These are phyloP conservation scores for Actinidia polygama DNA, from an alignment of 179 eudicot genomes.

Conservation along the genomic window DNA sequence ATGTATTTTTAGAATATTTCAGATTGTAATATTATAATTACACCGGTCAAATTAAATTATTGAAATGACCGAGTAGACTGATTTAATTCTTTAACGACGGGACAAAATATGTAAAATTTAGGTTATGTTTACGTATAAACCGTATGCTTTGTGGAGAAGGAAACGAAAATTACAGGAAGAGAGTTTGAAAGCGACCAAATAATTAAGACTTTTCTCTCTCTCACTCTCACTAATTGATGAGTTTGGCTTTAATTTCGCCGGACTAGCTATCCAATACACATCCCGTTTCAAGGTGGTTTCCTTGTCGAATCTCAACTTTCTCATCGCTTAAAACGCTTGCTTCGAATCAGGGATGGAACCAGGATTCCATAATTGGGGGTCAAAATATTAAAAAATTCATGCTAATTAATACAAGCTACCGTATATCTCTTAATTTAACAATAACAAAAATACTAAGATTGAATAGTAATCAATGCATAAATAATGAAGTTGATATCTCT, in stretches of 20 bases:
- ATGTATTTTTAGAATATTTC: neutral
- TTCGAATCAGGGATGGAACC: no score
- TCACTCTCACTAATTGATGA: neutral
- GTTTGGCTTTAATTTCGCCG: neutral
- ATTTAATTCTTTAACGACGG: no score
- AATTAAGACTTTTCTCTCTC: neutral
- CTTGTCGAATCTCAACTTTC: neutral
- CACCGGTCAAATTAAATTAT: no score
- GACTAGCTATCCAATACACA: neutral
- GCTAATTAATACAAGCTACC: no score
- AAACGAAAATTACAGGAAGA: constrained; percentile 8
- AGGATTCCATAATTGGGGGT: no score
- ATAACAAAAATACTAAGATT: no score
- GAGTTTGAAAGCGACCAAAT: neutral
- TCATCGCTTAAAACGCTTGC: neutral
- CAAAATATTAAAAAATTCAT: no score
- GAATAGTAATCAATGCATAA: no score
- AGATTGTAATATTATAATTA: no score
- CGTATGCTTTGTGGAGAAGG: constrained; percentile 15
- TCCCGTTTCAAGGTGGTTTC: neutral
- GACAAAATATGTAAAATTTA: neutral
- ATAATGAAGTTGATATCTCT: no score
- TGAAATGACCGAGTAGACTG: no score
- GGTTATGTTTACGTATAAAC: neutral
- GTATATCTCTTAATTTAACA: no score